Evolutionary conservation across 1,139 yeast genomes (phyloP), one percentile per base, ranked within the genome.

Genomic region (Blastobotrys serpentis): DNA sequence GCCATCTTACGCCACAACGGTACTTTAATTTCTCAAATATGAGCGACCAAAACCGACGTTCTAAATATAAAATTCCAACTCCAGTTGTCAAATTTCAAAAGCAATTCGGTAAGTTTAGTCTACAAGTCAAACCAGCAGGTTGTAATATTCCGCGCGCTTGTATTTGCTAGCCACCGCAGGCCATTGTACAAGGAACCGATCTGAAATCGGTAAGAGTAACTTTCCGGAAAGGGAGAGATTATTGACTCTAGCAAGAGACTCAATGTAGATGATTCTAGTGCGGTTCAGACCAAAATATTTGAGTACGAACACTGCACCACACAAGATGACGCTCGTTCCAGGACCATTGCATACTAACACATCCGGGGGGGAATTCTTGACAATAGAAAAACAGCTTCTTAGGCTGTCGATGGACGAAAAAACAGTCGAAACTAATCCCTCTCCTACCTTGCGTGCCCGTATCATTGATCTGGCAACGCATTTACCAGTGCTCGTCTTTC

Each of bases 131-230:
- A 87, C 86, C 44, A 90, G 70, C 6, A 87, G 76, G 0, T 97
- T 98, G 60, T 79, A 75, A 64, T 79, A 88, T 61, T 86, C 95
- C 0, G 89, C 79, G 48, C 86, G 68, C 30, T 78, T 79, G 59
- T 82, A 81, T 47, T 66, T 64, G 21, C 62, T 57, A 16, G 75
- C 74, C 47, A 92, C 70, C 40, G 74, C 73, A n/a, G 79, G 80
- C 98, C 98, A 92, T 64, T 92, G 98, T 5, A 92, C 98, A 1
- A 92, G 62, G 53, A 92, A 84, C 23, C 92, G 70, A 61, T 89
- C 86, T 1, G 84, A 72, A 1, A 90, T 70, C 2, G 89, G 89
- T 48, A 84, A 70, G 7, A 89, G 65, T 23, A 90, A 67, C 45
- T 69, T 65, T 0, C 98, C 98, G 19, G 92, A 82, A 32, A 89